Base-by-base conservation (phyloP, 208 protist genomes). In the Wallacemonas collosoma region DNA sequence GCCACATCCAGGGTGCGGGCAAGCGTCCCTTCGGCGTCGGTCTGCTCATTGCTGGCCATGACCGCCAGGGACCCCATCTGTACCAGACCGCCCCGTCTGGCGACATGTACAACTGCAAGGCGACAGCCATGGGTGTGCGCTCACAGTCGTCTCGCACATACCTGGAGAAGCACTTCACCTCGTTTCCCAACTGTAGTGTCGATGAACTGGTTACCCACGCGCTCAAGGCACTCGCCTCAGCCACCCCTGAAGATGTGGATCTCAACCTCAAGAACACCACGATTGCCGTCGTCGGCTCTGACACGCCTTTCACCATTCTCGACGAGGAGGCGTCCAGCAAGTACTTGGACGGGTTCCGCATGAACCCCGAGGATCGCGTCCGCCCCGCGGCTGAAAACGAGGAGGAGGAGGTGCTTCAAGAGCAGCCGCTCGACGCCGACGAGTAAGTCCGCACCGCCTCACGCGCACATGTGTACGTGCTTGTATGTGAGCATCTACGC, bases 11-110 rank as follows among this genome's bases (percentile, higher is more conserved):
- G 85, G 89, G 73, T 67, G 90, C 86, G 26, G 95, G 92, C 15
- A 92, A 97, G 60, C 93, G 99, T 4, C 99, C 99, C 38, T 99
- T 98, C 82, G 99, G 99, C 66, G 98, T 99, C n/a, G 99, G 99
- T 36, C 82, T 99, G n/a, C 93, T 99, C 14, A 87, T 99, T 45
- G 97, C 91, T 40, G 99, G 98, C 38, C 90, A 93, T 68, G 93
- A 99, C 83, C 78, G 95, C 51, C 90, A 81, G 26, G 98, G 98
- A 2, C 83, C 98, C 11, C 98, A 99, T 72, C 80, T 99, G 15
- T 99, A 93, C 77, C 94, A 99, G 77, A 98, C 97, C 11, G 93
- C 87, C 56, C 98, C 98, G 35, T 99, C 97, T 26, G 98, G 98
- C 45, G 98, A 99, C 65, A 98, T 98, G 70, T 99, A 96, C 81